Conservation (phyloP, 768 basidiomycete genomes). For the Auricularia auricula-judae region DNA sequence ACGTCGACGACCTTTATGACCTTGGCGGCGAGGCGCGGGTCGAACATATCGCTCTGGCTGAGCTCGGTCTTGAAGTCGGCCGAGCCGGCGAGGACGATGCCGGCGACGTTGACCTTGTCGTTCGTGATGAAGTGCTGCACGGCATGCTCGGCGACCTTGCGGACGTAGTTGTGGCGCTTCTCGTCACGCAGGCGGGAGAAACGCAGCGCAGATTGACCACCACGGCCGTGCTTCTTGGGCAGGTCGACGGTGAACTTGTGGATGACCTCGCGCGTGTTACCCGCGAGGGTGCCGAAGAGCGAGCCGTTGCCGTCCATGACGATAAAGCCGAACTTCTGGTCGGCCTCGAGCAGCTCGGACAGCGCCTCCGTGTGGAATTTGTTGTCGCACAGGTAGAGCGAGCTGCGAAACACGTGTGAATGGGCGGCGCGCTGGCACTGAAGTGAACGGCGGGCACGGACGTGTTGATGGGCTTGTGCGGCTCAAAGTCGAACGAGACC, state of each 20-base stretch:
- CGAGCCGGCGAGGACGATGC: slow-evolving; percentile 89
- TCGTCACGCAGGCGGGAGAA: slow-evolving; percentile 99
- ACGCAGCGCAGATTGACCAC: slow-evolving; percentile 98
- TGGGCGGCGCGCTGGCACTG: background rate
- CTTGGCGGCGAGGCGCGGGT: slow-evolving; percentile 76
- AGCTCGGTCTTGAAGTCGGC: slow-evolving; percentile 99
- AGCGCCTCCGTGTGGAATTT: slow-evolving; percentile 99
- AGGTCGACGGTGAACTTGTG: slow-evolving; percentile 99
- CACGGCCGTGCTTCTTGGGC: slow-evolving; percentile 99
- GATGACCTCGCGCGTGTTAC: slow-evolving; percentile 92
- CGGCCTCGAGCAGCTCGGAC: slow-evolving; percentile 91
- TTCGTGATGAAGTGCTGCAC: slow-evolving; percentile 97
- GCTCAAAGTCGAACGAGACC: slow-evolving; percentile 96
- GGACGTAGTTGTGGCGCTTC: slow-evolving; percentile 98
- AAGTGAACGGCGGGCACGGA: slow-evolving; percentile 32
- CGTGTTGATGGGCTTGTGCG: slow-evolving; percentile 99
- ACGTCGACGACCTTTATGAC: slow-evolving; percentile 98
- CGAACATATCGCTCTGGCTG: slow-evolving; percentile 93
- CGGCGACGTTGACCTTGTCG: slow-evolving; percentile 97
- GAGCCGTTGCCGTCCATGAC: slow-evolving; percentile 99
- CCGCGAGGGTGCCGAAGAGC: slow-evolving; percentile 89
- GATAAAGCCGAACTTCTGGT: slow-evolving; percentile 92
- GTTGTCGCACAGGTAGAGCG: slow-evolving; percentile 98
- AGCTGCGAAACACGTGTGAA: slow-evolving; percentile 34
- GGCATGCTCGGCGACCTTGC: slow-evolving; percentile 94